Conservation (phyloP, 1,284 basidiomycete species). For the Pseudozyma pruni region DNA sequence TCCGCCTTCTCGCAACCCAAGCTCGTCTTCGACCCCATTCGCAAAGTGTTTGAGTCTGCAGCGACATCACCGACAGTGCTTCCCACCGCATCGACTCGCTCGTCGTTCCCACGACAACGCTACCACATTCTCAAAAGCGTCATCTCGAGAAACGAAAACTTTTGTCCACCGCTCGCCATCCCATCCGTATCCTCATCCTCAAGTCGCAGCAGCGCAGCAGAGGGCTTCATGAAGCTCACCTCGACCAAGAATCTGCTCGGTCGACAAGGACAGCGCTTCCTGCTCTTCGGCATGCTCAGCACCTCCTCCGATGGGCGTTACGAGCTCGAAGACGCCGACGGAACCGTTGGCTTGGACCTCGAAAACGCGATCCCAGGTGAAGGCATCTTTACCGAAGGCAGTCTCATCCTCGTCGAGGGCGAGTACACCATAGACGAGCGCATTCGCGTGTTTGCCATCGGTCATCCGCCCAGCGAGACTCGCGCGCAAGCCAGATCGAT, state of each 20-base stretch:
- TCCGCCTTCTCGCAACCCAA: slow-evolving; percentile 94
- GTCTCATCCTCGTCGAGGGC: slow-evolving; percentile 92
- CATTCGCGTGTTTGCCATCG: slow-evolving; percentile 89
- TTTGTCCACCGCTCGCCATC: slow-evolving; percentile 61
- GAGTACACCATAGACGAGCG: slow-evolving; percentile 93
- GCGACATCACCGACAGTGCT: slow-evolving; percentile 37
- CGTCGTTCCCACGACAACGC: slow-evolving; percentile 50
- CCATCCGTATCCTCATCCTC: slow-evolving; percentile 10
- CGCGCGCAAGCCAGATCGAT: slow-evolving; percentile 47
- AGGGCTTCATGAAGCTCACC: slow-evolving; percentile 74
- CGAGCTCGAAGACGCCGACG: slow-evolving; percentile 93
- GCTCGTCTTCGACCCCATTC: slow-evolving; percentile 85
- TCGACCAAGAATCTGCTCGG: slow-evolving; percentile 97
- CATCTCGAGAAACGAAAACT: slow-evolving; percentile 65
- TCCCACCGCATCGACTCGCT: slow-evolving; percentile 44
- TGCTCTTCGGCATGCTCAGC: slow-evolving; percentile 91
- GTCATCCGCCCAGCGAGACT: slow-evolving; percentile 80
- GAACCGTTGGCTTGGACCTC: slow-evolving; percentile 87
- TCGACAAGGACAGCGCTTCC: slow-evolving; percentile 86
- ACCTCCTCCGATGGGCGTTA: slow-evolving; percentile 89
- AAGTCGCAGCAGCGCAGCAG: slow-evolving; percentile 13
- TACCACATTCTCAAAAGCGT: slow-evolving; percentile 57
- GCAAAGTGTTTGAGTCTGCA: slow-evolving; percentile 78
- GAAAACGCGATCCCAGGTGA: slow-evolving; percentile 85
- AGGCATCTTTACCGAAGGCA: slow-evolving; percentile 95